Percentiles rank a stretch among this genome's conserved stretches.
Conservation (phyloP, 192 early-diverging fungal genomes). For the Neocallimastix lanati region DNA sequence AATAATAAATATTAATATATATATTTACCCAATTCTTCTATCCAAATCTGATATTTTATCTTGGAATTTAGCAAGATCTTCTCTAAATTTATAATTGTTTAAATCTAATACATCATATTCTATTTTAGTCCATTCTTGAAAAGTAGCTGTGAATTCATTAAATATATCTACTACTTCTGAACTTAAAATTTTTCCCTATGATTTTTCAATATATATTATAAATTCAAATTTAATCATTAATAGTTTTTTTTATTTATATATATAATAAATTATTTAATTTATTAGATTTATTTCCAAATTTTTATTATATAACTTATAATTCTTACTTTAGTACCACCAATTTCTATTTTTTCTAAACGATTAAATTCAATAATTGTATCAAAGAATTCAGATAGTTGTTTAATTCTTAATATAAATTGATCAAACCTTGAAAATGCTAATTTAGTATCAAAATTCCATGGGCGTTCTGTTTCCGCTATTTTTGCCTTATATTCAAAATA, state of each 20-base stretch:
- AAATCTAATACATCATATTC: constrained; percentile 44
- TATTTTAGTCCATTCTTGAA: constrained; percentile 24
- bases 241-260: no score
- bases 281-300: no score
- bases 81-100: constrained; percentile 22
- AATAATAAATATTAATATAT: no score
- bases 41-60: constrained; percentile 35
- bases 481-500: constrained; percentile 25
- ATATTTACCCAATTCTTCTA: constrained; percentile 25
- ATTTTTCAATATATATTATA: no score
- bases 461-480: constrained; percentile 16
- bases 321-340: constrained; percentile 40
- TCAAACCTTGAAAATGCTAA: constrained; percentile 36
- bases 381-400: constrained; percentile 33
- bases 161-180: constrained; percentile 42
- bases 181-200: constrained; percentile 42
- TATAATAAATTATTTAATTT: no score
- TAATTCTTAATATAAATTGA: constrained; percentile 27
- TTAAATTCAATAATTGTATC: constrained; percentile 55
- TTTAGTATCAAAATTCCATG: constrained; percentile 45
- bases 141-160: constrained; percentile 27
- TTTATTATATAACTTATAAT: no score
- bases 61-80: constrained; percentile 29
- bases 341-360: constrained; percentile 46
- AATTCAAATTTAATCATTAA: no score